Conservation (phyloP, 257 asterid genomes). For the Nicotiana benthamiana region DNA sequence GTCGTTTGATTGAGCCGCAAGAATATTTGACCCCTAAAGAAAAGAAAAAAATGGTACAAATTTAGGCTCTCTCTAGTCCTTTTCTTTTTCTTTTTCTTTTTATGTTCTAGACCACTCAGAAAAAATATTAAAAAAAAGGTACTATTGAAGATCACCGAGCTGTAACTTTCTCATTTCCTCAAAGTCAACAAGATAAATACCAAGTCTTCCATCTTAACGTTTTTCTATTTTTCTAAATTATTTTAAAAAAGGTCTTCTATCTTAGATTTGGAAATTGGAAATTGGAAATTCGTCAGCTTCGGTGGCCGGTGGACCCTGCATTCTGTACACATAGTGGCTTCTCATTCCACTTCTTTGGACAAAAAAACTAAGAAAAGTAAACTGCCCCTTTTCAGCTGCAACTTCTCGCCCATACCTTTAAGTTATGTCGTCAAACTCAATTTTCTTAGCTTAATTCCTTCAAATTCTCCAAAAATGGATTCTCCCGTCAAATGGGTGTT, state of each 20-base stretch:
- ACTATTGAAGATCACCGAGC: background rate
- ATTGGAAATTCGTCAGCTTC: background rate
- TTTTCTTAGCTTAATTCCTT: background rate
- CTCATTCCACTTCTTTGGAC: background rate
- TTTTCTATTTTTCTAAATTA: too few relatives aligned
- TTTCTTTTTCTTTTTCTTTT: background rate
- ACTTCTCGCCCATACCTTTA: background rate
- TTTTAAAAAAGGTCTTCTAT: too few relatives aligned
- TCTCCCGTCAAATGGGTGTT: background rate
- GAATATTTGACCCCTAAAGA: background rate
- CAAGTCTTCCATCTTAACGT: background rate
- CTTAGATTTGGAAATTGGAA: background rate
- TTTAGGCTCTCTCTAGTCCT: background rate
- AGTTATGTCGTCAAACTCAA: background rate
- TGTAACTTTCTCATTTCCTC: background rate
- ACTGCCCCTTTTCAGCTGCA: background rate
- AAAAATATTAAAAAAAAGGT: too few relatives aligned
- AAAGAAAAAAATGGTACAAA: background rate
- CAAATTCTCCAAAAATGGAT: conserved; percentile 12
- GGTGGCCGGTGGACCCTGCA: background rate
- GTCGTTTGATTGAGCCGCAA: background rate
- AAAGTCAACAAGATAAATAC: background rate
- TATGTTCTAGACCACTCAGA: background rate
- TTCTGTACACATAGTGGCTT: background rate
- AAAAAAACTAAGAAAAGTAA: background rate